Evolutionary conservation across 139 green algal species (phyloP).

Genomic region (Pleodorina starrii): DNA sequence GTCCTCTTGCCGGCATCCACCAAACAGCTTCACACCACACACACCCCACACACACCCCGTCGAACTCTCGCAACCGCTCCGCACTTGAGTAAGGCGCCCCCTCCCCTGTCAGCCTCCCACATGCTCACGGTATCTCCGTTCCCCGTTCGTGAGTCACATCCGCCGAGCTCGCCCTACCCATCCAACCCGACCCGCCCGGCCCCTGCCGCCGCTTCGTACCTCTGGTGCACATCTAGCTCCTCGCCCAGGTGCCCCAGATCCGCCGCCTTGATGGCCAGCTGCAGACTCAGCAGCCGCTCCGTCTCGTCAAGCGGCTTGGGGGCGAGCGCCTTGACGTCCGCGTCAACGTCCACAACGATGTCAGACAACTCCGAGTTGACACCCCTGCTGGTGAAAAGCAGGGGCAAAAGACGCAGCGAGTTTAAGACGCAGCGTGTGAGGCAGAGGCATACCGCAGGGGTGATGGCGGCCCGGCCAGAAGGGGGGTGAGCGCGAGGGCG

Average conservation of each 20-base stretch:
- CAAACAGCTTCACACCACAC: not conserved
- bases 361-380: not conserved
- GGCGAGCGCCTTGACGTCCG: not conserved
- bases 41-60: not conserved
- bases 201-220: not conserved
- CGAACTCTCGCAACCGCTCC: not conserved
- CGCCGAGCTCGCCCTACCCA: not conserved
- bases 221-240: constrained; percentile 55
- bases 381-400: not conserved
- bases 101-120: not conserved
- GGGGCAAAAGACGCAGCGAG: not conserved
- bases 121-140: not conserved
- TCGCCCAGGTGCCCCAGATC: constrained; percentile 64
- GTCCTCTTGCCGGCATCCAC: not conserved
- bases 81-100: no score
- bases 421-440: not conserved
- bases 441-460: not conserved
- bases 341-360: not conserved
- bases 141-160: not conserved
- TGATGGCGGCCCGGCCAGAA: not conserved
- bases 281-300: constrained; percentile 40
- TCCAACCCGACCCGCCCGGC: not conserved
- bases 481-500: not conserved
- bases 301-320: constrained; percentile 30
- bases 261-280: constrained; percentile 53